These are phyloP conservation scores for Zychaea mexicana DNA, from an alignment of 371 early-diverging fungal genomes.

Conservation along the genomic window DNA sequence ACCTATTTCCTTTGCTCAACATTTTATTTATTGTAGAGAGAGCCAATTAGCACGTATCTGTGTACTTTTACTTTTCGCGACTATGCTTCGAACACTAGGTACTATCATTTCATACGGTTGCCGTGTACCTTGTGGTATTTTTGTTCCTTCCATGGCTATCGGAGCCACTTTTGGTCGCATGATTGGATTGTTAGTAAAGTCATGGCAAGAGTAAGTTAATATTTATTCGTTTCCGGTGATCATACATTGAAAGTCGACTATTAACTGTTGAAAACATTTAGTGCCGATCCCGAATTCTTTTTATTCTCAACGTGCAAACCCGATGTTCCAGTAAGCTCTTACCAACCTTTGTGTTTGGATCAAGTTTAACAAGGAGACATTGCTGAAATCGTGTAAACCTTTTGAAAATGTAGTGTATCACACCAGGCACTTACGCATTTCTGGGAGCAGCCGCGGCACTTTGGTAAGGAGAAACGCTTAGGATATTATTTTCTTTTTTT, in stretches of 20 bases:
- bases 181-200: constrained; percentile 82
- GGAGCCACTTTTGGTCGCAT: constrained; percentile 94
- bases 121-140: constrained; percentile 90
- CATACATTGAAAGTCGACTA: no score
- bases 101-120: constrained; percentile 80
- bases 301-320: constrained; percentile 80
- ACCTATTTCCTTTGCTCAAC: neutral
- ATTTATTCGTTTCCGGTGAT: neutral
- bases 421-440: constrained; percentile 95
- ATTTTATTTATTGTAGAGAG: constrained; percentile 10
- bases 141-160: constrained; percentile 94
- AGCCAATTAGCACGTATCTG: constrained; percentile 50
- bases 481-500: neutral
- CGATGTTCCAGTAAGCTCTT: constrained; percentile 61
- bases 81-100: constrained; percentile 64
- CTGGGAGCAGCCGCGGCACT: constrained; percentile 95
- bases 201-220: constrained; percentile 46
- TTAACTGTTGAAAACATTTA: constrained; percentile 19
- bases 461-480: constrained; percentile 47
- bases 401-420: constrained; percentile 69
- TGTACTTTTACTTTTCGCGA: constrained; percentile 60
- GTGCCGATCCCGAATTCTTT: constrained; percentile 66
- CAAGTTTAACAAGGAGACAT: neutral
- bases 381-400: no score
- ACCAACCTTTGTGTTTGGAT: no score